Conservation (phyloP, 2,329 filamentous ascomycete species). For the Sporothrix pseudoabietina region DNA sequence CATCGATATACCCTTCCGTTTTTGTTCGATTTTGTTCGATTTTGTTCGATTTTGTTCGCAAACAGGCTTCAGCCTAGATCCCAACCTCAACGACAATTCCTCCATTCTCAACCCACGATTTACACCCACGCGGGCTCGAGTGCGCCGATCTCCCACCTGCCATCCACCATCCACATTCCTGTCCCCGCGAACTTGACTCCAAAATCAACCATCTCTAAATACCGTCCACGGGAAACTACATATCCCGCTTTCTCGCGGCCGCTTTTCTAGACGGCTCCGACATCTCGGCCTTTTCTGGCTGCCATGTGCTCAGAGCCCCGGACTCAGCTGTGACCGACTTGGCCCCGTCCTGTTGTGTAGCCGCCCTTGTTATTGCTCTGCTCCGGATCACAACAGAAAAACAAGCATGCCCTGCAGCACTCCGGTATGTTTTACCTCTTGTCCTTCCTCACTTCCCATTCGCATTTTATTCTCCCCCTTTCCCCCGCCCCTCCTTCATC, state of each 20-base stretch:
- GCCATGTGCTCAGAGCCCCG: constrained; percentile 3
- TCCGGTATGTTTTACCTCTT: constrained; percentile 26
- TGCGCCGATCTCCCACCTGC: neutral
- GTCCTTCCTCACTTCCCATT: neutral
- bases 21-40: too few relatives aligned
- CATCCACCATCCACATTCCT: constrained; percentile 9
- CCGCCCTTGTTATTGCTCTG: neutral
- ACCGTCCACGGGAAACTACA: neutral
- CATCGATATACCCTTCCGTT: neutral
- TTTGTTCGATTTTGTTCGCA: neutral
- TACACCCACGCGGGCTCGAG: neutral
- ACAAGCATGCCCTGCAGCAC: constrained; percentile 31
- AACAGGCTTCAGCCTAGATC: neutral
- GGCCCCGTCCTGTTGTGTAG: constrained; percentile 23
- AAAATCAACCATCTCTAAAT: constrained; percentile 5
- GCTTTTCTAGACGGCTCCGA: neutral
- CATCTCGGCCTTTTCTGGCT: neutral
- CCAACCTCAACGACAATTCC: neutral
- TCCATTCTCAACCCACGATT: neutral
- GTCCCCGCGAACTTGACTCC: neutral
- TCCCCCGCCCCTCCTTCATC: constrained; percentile 6
- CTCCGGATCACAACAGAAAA: constrained; percentile 23
- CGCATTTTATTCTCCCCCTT: neutral
- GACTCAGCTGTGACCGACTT: constrained; percentile 14
- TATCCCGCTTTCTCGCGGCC: neutral